Evolutionary conservation across 2,329 filamentous ascomycete species (phyloP).

Genomic region (Fusarium lateritium): DNA sequence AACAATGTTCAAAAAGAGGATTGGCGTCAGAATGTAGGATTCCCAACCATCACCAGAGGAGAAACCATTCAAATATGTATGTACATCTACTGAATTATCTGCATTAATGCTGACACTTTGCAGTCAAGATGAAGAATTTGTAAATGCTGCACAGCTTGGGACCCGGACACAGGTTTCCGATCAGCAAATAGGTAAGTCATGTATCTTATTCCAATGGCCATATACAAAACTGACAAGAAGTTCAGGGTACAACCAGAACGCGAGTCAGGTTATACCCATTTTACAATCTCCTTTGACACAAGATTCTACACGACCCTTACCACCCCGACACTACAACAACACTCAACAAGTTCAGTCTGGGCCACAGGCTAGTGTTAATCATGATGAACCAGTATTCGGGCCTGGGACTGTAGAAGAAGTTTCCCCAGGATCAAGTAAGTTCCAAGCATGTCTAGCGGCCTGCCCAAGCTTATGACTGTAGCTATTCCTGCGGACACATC

Average conservation of each 20-base stretch:
- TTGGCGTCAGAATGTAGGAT: neutral
- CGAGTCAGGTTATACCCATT: neutral
- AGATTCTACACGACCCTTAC: neutral
- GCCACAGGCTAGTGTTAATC: neutral
- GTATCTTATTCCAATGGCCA: neutral
- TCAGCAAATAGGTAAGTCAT: neutral
- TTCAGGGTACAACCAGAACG: neutral
- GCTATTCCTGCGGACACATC: constrained; percentile 1
- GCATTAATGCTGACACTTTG: neutral
- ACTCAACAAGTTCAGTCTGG: neutral
- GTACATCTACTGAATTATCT: neutral
- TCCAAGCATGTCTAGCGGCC: neutral
- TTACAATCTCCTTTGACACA: neutral
- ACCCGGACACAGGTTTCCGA: neutral
- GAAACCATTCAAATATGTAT: neutral
- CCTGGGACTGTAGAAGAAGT: neutral
- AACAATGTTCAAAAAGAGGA: neutral
- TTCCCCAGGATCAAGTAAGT: neutral
- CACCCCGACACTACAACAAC: no score
- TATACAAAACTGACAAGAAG: neutral
- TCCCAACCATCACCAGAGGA: neutral
- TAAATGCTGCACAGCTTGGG: neutral
- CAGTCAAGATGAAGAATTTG: neutral
- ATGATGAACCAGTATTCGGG: neutral
- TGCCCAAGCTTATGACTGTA: neutral